These are phyloP conservation scores for Fonsecaea pedrosoi DNA, from an alignment of 2,329 filamentous ascomycete genomes.

Conservation along the genomic window DNA sequence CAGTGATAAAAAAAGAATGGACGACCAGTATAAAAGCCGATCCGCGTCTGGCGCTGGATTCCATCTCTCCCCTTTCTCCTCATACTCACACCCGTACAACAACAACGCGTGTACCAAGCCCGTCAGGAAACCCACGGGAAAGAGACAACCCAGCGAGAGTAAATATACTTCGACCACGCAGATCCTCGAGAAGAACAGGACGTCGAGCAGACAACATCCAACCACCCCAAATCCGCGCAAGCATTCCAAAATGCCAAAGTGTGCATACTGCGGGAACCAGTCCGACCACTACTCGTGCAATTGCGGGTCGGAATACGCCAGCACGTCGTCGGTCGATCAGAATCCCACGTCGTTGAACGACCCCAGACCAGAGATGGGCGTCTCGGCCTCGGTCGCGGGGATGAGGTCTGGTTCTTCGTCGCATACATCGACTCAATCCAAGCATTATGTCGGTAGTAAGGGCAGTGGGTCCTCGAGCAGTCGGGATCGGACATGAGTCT, in stretches of 20 bases:
- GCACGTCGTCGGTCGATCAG: slow-evolving; percentile 15
- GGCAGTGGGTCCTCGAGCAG: slow-evolving; percentile 4
- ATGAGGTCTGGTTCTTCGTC: background rate
- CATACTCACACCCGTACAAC: background rate
- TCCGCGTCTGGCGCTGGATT: background rate
- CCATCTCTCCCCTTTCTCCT: background rate
- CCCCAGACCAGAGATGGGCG: slow-evolving; percentile 18
- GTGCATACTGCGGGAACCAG: slow-evolving; percentile 15
- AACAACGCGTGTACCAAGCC: background rate
- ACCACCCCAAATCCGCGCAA: background rate
- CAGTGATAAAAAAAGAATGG: slow-evolving; percentile 12
- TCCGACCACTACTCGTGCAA: slow-evolving; percentile 12
- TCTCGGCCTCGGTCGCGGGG: background rate
- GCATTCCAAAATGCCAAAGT: slow-evolving; percentile 14
- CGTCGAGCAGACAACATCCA: background rate
- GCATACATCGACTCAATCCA: slow-evolving; percentile 4
- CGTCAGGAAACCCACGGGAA: background rate
- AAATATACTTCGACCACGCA: background rate
- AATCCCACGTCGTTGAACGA: slow-evolving; percentile 14
- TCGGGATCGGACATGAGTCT: background rate
- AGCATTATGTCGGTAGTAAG: slow-evolving; percentile 11
- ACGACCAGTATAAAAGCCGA: slow-evolving; percentile 5
- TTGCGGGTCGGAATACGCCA: slow-evolving; percentile 14
- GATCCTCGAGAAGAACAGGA: background rate
- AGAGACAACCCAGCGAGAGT: background rate